Conservation (phyloP, 2,329 filamentous ascomycete species). For the Lecanicillium sp. region DNA sequence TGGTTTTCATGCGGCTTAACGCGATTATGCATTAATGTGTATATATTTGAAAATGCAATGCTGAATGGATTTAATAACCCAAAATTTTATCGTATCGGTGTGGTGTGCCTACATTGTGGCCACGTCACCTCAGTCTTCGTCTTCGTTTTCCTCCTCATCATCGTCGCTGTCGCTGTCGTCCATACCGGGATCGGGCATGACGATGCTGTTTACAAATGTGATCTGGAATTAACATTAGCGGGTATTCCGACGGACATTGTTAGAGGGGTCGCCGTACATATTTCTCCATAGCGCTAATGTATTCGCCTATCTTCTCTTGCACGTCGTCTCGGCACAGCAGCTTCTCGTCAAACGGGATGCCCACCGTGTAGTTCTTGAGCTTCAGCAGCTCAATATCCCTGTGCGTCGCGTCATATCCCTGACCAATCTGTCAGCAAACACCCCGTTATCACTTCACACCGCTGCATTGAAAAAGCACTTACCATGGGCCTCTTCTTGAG, state of each 20-base stretch:
- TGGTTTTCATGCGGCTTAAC: background rate
- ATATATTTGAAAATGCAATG: background rate
- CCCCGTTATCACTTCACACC: background rate
- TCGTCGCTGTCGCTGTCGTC: constrained; percentile 38
- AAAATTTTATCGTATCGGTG: background rate
- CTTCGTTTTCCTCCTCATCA: constrained; percentile 25
- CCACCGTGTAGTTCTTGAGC: constrained; percentile 71
- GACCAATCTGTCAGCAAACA: constrained; percentile 7
- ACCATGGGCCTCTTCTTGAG: constrained; percentile 85
- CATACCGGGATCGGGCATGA: constrained; percentile 60
- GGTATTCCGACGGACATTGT: background rate
- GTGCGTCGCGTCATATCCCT: constrained; percentile 73
- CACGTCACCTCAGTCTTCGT: constrained; percentile 14
- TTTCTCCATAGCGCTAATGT: constrained; percentile 64
- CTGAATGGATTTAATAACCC: too few relatives aligned
- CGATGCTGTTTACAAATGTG: constrained; percentile 63
- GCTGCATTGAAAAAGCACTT: constrained; percentile 22
- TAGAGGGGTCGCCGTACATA: constrained; percentile 58
- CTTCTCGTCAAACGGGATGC: constrained; percentile 58
- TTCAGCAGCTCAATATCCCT: constrained; percentile 75
- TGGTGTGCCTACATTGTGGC: too few relatives aligned
- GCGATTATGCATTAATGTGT: background rate
- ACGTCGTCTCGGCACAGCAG: constrained; percentile 57
- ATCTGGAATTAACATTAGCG: constrained; percentile 40
- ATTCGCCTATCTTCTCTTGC: constrained; percentile 57